Base-by-base conservation (phyloP, 306 rosid species). In the Cicer bijugum region DNA sequence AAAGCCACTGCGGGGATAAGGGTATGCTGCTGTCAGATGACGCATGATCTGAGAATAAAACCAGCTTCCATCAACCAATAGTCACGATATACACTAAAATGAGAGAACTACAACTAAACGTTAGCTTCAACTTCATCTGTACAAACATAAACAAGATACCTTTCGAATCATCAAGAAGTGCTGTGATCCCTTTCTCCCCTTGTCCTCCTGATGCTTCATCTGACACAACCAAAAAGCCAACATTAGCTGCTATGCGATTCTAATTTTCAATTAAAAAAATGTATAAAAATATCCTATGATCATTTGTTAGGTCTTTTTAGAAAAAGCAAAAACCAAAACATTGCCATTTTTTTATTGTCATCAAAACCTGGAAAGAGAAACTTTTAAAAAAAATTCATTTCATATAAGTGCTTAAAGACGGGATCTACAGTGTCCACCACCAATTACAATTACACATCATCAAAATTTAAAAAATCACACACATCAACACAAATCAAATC, bases 1-100 rank as follows among this genome's bases (percentile, higher is more conserved):
- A 85, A 28, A 89, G 89, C 94, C 94, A 89, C 72, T 89, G 94
- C 5, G 94, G 94, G 16, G 94, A 89, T 62, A 89, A 78, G 9
- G 94, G 94, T 72, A 89, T 85, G 84, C 78, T 83, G 79, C 76
- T 81, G 73, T 86, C 94, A 15, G 86, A 81, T 44, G 74, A 81
- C 63, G 77, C 62, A 82, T 86, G 89, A 78, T 86, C 94, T 89
- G 87, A 74, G 68, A 78, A 61, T 28, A 80, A 78, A 75, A 53
- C 2, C 48, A 65, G 38, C 11, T 51, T 77, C 55, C 44, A 23
- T 62, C 83, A 84, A 69, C 8, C 58, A 77, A 73, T 39, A 19
- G 6, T 33, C 46, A 81, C 9, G 1, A 17, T 17, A 42, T 69
- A 15, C 1, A 12, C 48, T 58, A 15, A 44, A 68, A 68, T 5